Evolutionary conservation across 352 stramenopile genomes (phyloP).

Genomic region (Phytophthora uliginosa): DNA sequence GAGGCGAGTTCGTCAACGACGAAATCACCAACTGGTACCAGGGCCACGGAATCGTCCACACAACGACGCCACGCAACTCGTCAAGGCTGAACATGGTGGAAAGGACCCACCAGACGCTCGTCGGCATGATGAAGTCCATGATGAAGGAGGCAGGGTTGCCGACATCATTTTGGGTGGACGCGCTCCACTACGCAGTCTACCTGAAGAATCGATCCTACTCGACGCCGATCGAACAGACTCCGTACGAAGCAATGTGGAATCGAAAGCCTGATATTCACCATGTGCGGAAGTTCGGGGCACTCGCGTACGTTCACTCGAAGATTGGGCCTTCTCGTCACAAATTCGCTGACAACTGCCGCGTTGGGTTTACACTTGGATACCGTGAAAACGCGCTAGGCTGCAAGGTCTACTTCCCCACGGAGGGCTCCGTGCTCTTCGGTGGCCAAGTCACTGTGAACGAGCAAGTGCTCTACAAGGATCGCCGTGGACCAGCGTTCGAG

Average conservation of each 20-base stretch:
- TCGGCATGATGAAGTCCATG: no score
- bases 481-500: neutral
- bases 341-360: neutral
- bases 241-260: slow-evolving; percentile 10
- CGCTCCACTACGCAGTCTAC: slow-evolving; percentile 1
- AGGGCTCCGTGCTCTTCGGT: neutral
- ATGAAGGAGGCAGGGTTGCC: no score
- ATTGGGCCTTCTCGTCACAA: neutral
- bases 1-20: no score
- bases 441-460: slow-evolving; percentile 11
- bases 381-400: neutral
- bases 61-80: no score
- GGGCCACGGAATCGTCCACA: no score
- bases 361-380: slow-evolving; percentile 3
- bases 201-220: slow-evolving; percentile 12
- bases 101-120: no score
- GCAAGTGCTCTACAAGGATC: slow-evolving; percentile 4
- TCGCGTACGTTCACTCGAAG: slow-evolving; percentile 10
- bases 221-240: neutral
- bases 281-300: neutral
- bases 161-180: neutral
- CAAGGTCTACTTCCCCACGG: slow-evolving; percentile 4
- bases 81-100: no score
- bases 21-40: no score
- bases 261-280: slow-evolving; percentile 13